Percentiles rank a stretch among this genome's conserved stretches.
phyloP scores from a whole-genome alignment of 2,329 filamentous ascomycete genomes.

The Epichloe scottii region DNA sequence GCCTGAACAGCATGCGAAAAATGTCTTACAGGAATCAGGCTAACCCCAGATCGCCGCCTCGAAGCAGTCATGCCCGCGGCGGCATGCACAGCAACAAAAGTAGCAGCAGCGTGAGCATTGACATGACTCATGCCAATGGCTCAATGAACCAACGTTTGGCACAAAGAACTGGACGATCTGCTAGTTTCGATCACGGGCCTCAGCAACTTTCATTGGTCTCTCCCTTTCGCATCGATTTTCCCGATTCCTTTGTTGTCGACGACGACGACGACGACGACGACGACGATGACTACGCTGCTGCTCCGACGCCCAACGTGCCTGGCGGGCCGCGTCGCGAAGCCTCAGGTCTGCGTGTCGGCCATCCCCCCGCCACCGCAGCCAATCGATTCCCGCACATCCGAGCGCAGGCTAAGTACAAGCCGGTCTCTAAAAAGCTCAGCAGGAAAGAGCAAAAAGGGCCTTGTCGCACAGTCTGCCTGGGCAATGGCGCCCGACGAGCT shows the following conservation, averaged over 20 bases:
- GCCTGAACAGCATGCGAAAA: constrained; percentile 52
- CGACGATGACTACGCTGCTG: constrained; percentile 62
- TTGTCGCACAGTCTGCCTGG: constrained; percentile 10
- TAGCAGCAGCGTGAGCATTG: constrained; percentile 54
- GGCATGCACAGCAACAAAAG: constrained; percentile 61
- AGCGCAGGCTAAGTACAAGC: constrained; percentile 42
- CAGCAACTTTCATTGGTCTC: constrained; percentile 15
- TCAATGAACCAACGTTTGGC: constrained; percentile 48
- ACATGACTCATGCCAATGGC: constrained; percentile 45
- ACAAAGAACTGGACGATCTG: constrained; percentile 44
- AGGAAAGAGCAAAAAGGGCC: constrained; percentile 17
- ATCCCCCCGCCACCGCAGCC: constrained; percentile 28
- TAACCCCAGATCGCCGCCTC: constrained; percentile 25
- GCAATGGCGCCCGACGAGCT: constrained; percentile 24
- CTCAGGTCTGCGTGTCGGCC: constrained; percentile 19
- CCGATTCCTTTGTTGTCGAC: constrained; percentile 36
- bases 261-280: constrained; percentile 39
- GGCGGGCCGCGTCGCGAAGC: constrained; percentile 54
- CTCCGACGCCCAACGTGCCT: constrained; percentile 74
- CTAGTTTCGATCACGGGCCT: constrained; percentile 58
- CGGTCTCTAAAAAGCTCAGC: constrained; percentile 42
- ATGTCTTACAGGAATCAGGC: constrained; percentile 22
- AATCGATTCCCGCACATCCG: constrained; percentile 26
- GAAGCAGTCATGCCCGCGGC: constrained; percentile 35
- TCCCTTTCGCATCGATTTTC: constrained; percentile 36